A percentile compares a stretch with the other conserved stretches of the same genome.
phyloP scores from a whole-genome alignment of 2,329 filamentous ascomycete species.

The Massarina eburnea region DNA sequence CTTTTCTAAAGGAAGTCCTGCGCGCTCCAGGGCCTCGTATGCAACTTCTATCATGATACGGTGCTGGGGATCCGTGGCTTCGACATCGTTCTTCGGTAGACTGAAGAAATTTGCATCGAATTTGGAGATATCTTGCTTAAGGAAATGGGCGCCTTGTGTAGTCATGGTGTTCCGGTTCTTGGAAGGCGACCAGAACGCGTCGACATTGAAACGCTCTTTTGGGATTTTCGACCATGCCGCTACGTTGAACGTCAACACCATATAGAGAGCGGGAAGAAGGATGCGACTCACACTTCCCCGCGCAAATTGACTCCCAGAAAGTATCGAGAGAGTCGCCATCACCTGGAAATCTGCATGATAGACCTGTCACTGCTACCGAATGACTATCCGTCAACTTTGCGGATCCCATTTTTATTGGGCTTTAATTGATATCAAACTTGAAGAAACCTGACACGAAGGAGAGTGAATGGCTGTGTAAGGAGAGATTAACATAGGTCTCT shows the following conservation, averaged over 20 bases:
- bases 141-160: conserved; percentile 14
- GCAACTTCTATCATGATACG: conserved; percentile 26
- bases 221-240: conserved; percentile 6
- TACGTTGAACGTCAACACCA: conserved; percentile 8
- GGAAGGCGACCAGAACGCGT: conserved; percentile 5
- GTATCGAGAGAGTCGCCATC: conserved; percentile 2
- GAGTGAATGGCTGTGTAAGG: too few species aligned
- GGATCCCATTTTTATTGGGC: too few species aligned
- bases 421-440: too few species aligned
- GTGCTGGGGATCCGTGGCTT: conserved; percentile 30
- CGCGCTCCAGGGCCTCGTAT: conserved; percentile 28
- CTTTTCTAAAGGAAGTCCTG: conserved; percentile 11
- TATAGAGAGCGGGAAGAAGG: conserved; percentile 7
- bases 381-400: too few species aligned
- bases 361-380: conserved; percentile 11
- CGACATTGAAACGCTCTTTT: conserved; percentile 1
- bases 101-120: conserved; percentile 30
- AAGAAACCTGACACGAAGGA: too few species aligned
- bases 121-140: conserved; percentile 18
- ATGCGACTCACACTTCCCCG: conserved; percentile 1
- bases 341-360: conserved; percentile 10
- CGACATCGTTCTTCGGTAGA: conserved; percentile 19
- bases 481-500: too few species aligned
- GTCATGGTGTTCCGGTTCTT: conserved; percentile 17
- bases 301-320: conserved; percentile 13